Evolutionary conservation across 164 flowering plant species (phyloP).

Genomic region (Aristolochia fimbriata): DNA sequence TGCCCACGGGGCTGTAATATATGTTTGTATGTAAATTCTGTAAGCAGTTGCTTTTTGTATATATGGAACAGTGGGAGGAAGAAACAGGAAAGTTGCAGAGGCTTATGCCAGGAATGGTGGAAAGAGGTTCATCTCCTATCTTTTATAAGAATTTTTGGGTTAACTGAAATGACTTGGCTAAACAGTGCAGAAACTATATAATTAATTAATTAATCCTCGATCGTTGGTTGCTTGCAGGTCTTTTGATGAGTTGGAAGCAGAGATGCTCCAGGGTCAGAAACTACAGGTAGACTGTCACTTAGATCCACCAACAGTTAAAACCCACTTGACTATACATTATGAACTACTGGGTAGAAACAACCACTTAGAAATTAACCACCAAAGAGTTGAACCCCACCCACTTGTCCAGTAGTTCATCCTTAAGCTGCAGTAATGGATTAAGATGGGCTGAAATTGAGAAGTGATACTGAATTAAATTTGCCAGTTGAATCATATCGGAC

Average conservation of each 20-base stretch:
- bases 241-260: slow-evolving; percentile 93
- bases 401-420: too few species aligned
- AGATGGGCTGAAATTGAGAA: too few species aligned
- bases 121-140: slow-evolving; percentile 40
- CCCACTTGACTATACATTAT: background rate
- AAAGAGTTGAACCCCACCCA: too few species aligned
- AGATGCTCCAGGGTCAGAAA: slow-evolving; percentile 91
- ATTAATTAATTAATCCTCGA: slow-evolving; percentile 3
- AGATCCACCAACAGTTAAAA: background rate
- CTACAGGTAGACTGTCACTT: slow-evolving; percentile 48
- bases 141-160: background rate
- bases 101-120: slow-evolving; percentile 89
- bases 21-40: background rate
- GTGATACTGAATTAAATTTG: too few species aligned
- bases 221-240: slow-evolving; percentile 37
- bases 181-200: too few species aligned
- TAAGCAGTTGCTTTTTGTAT: background rate
- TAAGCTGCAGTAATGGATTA: too few species aligned
- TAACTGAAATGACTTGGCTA: background rate
- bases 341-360: background rate
- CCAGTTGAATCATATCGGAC: too few species aligned
- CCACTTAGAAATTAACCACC: too few species aligned
- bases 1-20: too few species aligned
- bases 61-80: slow-evolving; percentile 82
- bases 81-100: slow-evolving; percentile 94